phyloP scores from a whole-genome alignment of 2,329 filamentous ascomycete genomes.

The Tolypocladium cylindrosporum region DNA sequence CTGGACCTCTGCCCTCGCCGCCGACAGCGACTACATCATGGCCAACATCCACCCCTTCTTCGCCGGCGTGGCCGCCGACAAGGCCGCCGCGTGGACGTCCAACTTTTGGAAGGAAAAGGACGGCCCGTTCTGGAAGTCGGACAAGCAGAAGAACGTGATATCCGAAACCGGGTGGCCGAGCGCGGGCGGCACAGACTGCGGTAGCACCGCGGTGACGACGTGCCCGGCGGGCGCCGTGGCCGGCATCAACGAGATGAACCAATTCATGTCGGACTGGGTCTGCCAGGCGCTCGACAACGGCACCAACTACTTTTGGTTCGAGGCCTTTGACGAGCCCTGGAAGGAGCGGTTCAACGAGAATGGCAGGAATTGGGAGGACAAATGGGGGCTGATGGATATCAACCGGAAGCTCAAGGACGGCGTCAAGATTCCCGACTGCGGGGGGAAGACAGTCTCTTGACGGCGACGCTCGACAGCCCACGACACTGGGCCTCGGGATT shows the following conservation, averaged over 20 bases:
- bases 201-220: slow-evolving; percentile 29
- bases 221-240: slow-evolving; percentile 58
- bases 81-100: slow-evolving; percentile 72
- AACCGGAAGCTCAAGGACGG: slow-evolving; percentile 76
- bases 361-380: slow-evolving; percentile 77
- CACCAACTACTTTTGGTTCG: slow-evolving; percentile 96
- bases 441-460: slow-evolving; percentile 52
- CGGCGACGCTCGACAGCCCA: background rate
- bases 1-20: slow-evolving; percentile 63
- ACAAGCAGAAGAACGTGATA: slow-evolving; percentile 64
- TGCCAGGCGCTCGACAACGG: slow-evolving; percentile 70
- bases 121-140: slow-evolving; percentile 51
- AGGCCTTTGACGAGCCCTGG: slow-evolving; percentile 95
- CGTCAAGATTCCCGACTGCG: slow-evolving; percentile 79
- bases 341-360: slow-evolving; percentile 64
- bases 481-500: background rate
- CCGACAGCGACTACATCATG: slow-evolving; percentile 79
- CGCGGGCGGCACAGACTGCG: slow-evolving; percentile 70
- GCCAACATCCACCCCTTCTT: slow-evolving; percentile 97
- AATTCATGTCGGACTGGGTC: slow-evolving; percentile 78
- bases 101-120: slow-evolving; percentile 70
- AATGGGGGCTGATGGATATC: slow-evolving; percentile 88
- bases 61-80: slow-evolving; percentile 58
- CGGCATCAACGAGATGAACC: slow-evolving; percentile 70
- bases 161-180: slow-evolving; percentile 89